phyloP scores from a whole-genome alignment of 805 yeast species.

The Kodamaea jinghongensis region DNA sequence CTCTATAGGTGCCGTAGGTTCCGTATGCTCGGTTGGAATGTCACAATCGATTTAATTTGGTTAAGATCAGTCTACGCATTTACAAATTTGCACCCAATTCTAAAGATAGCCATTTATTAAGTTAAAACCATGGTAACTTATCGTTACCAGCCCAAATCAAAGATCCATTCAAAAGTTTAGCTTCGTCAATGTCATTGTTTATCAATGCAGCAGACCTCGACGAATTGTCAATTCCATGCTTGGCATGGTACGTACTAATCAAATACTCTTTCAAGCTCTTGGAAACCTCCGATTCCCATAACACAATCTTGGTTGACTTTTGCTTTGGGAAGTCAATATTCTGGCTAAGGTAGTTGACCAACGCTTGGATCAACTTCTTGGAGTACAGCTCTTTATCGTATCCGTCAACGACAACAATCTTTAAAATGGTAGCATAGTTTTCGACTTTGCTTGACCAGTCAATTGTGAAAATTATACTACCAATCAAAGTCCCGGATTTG shows the following conservation, averaged over 20 bases:
- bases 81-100: slow-evolving; percentile 5
- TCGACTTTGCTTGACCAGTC: slow-evolving; percentile 27
- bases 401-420: slow-evolving; percentile 22
- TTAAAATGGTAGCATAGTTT: slow-evolving; percentile 27
- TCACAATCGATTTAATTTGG: too few relatives aligned
- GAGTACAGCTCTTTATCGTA: slow-evolving; percentile 17
- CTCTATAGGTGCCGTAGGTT: too few relatives aligned
- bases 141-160: slow-evolving; percentile 42
- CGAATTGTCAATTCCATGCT: slow-evolving; percentile 28
- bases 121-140: slow-evolving; percentile 42
- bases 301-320: slow-evolving; percentile 18
- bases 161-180: slow-evolving; percentile 21
- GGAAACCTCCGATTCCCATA: slow-evolving; percentile 37
- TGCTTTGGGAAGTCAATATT: slow-evolving; percentile 9
- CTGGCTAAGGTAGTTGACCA: slow-evolving; percentile 16
- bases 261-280: slow-evolving; percentile 15
- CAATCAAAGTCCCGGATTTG: slow-evolving; percentile 19
- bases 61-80: background rate
- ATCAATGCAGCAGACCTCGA: slow-evolving; percentile 37
- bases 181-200: slow-evolving; percentile 24
- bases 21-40: too few relatives aligned
- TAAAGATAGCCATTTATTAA: too few relatives aligned
- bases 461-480: slow-evolving; percentile 39
- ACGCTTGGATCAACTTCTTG: slow-evolving; percentile 14
- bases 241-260: slow-evolving; percentile 14